phyloP scores from a whole-genome alignment of 257 asterid genomes.

The Solanum gandarillasii region DNA sequence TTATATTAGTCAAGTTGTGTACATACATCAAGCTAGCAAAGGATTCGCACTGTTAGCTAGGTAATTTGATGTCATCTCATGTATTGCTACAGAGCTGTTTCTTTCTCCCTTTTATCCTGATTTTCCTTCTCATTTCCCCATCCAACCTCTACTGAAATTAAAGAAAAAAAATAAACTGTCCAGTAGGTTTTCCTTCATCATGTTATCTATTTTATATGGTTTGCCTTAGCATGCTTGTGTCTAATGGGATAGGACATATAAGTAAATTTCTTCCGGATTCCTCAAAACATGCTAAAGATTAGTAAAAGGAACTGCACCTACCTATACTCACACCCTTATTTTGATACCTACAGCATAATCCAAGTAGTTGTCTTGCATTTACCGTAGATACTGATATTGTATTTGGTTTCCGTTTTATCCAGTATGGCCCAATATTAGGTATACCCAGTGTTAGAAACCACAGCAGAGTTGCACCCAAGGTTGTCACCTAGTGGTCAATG shows the following conservation, averaged over 20 bases:
- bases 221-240: background rate
- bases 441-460: background rate
- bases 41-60: constrained; percentile 79
- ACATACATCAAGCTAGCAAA: constrained; percentile 37
- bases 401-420: background rate
- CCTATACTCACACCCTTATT: background rate
- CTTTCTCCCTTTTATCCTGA: background rate
- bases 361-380: background rate
- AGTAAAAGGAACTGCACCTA: background rate
- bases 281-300: background rate
- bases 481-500: background rate
- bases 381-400: background rate
- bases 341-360: background rate
- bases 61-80: constrained; percentile 19
- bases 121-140: background rate
- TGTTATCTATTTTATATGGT: background rate
- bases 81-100: background rate
- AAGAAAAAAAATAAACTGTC: background rate
- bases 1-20: constrained; percentile 57
- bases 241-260: background rate
- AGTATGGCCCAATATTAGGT: background rate
- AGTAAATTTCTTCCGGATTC: background rate
- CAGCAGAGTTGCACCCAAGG: background rate
- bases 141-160: background rate
- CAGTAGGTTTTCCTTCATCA: background rate